These are phyloP conservation scores for Pythium dissimile DNA, from an alignment of 352 stramenopile genomes.

Conservation along the genomic window DNA sequence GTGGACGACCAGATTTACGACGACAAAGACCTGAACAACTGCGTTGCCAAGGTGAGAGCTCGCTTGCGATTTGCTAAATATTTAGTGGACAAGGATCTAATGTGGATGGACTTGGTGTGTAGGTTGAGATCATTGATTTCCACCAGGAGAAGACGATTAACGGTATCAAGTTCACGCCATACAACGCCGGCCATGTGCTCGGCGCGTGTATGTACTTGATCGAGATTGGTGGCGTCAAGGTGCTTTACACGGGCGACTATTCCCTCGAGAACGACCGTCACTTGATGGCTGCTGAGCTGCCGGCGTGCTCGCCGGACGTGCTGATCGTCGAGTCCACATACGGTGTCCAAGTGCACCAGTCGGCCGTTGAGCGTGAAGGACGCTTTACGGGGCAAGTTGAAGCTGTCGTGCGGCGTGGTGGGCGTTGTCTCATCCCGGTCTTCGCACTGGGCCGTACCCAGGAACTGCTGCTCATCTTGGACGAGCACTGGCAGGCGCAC, in stretches of 20 bases:
- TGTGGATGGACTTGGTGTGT: not conserved
- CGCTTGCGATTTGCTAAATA: not conserved
- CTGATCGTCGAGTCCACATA: slow-evolving; percentile 99
- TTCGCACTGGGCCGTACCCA: slow-evolving; percentile 98
- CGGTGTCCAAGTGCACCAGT: slow-evolving; percentile 96
- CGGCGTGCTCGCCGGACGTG: slow-evolving; percentile 92
- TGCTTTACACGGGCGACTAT: slow-evolving; percentile 99
- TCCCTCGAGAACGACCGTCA: slow-evolving; percentile 98
- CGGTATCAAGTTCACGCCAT: slow-evolving; percentile 98
- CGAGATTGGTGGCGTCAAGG: slow-evolving; percentile 96
- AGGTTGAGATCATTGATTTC: slow-evolving; percentile 98
- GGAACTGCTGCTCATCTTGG: slow-evolving; percentile 98
- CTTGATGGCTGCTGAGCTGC: slow-evolving; percentile 91
- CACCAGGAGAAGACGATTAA: slow-evolving; percentile 96
- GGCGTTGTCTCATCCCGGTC: slow-evolving; percentile 97
- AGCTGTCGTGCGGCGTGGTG: slow-evolving; percentile 93
- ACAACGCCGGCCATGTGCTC: slow-evolving; percentile 99
- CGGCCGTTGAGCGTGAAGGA: slow-evolving; percentile 93
- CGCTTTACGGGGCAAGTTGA: slow-evolving; percentile 97
- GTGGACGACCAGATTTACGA: slow-evolving; percentile 93
- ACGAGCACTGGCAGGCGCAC: slow-evolving; percentile 98
- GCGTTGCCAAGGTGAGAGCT: slow-evolving; percentile 88
- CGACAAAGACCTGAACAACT: slow-evolving; percentile 95
- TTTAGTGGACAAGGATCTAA: not conserved
- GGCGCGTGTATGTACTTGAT: slow-evolving; percentile 99